Conservation (phyloP, 306 rosid species). For the Acmispon strigosus region DNA sequence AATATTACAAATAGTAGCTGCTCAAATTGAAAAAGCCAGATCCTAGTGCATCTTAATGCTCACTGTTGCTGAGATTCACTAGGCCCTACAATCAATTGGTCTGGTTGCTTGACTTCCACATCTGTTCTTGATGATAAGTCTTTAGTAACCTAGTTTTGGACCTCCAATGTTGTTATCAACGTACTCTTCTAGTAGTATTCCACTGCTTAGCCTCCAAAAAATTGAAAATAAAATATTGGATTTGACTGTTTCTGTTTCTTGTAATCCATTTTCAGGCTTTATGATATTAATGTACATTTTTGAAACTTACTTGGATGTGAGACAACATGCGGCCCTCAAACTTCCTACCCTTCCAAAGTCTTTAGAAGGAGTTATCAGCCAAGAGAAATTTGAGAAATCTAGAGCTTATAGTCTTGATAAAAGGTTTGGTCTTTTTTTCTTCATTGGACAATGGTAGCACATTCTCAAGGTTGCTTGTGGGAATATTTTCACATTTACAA, state of each 20-base stretch:
- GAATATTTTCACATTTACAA: neutral
- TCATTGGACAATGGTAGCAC: constrained; percentile 3
- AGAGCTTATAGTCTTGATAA: constrained; percentile 93
- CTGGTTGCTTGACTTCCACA: neutral
- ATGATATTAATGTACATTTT: constrained; percentile 88
- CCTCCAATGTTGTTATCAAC: neutral
- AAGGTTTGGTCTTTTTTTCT: constrained; percentile 44
- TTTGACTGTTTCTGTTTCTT: neutral
- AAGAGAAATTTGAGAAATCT: constrained; percentile 87
- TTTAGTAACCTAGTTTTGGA: neutral
- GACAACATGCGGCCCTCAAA: constrained; percentile 81
- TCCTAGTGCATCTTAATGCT: neutral
- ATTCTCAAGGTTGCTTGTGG: neutral
- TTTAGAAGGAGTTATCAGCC: constrained; percentile 84
- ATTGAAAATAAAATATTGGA: neutral
- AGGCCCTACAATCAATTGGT: neutral
- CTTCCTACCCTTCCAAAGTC: constrained; percentile 87
- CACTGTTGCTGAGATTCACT: neutral
- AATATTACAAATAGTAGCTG: neutral
- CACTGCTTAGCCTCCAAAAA: neutral
- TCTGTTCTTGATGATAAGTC: neutral
- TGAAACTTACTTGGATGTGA: constrained; percentile 78
- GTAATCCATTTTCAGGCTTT: constrained; percentile 49
- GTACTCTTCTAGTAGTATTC: neutral
- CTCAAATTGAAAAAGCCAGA: neutral